A percentile compares a stretch with the other conserved stretches of the same genome.
These are phyloP conservation scores for Endoconidiophora polonica DNA, from an alignment of 2,329 filamentous ascomycete genomes.

Conservation along the genomic window DNA sequence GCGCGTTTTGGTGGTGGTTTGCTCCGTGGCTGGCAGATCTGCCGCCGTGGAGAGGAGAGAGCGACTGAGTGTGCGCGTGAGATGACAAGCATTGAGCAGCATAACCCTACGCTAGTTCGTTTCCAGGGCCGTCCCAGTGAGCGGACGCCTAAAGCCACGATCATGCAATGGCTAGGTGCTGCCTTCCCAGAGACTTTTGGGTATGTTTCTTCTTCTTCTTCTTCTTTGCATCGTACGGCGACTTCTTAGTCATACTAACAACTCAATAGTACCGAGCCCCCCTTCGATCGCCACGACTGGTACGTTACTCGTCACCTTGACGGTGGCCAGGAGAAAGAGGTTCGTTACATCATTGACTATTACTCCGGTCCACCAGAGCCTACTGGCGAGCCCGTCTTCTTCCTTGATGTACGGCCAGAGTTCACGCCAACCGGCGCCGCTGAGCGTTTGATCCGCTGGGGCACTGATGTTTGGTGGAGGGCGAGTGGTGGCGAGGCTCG, in stretches of 20 bases:
- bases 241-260: constrained; percentile 14
- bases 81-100: constrained; percentile 25
- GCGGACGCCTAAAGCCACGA: constrained; percentile 76
- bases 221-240: neutral
- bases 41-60: constrained; percentile 56
- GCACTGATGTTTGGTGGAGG: constrained; percentile 85
- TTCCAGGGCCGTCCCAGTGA: constrained; percentile 86
- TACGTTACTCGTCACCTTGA: constrained; percentile 56
- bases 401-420: constrained; percentile 82
- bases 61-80: constrained; percentile 16
- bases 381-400: constrained; percentile 86
- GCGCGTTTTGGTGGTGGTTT: constrained; percentile 64
- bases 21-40: constrained; percentile 53
- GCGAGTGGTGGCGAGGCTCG: constrained; percentile 47
- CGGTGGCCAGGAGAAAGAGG: constrained; percentile 52
- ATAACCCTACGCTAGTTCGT: constrained; percentile 57
- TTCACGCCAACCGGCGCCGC: constrained; percentile 63
- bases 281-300: constrained; percentile 97
- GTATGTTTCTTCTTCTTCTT: constrained; percentile 29
- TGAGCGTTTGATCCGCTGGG: constrained; percentile 76
- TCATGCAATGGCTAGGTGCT: constrained; percentile 64
- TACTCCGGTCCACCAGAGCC: constrained; percentile 72
- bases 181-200: constrained; percentile 65
- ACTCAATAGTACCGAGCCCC: constrained; percentile 51
- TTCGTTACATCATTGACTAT: constrained; percentile 95